These are phyloP conservation scores for Cladosporium sp. DNA, from an alignment of 2,329 filamentous ascomycete genomes.

Conservation along the genomic window DNA sequence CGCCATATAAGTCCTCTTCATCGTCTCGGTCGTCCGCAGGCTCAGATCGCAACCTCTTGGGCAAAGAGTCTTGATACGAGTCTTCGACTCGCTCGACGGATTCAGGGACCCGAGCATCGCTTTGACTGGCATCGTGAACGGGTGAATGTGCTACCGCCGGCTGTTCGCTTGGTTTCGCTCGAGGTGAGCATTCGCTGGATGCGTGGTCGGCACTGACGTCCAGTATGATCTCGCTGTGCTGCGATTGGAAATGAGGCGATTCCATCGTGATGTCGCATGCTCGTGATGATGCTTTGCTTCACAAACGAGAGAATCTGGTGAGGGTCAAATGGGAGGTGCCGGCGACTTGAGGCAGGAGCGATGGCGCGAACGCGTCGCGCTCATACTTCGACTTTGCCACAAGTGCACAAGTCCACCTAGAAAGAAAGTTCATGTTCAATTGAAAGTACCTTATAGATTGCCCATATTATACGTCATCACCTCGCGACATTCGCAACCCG, in stretches of 20 bases:
- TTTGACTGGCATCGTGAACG: not conserved
- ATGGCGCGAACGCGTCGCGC: not conserved
- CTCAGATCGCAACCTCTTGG: not conserved
- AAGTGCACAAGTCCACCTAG: no score
- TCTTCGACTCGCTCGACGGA: conserved; percentile 14
- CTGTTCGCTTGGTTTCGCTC: not conserved
- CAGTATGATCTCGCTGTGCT: conserved; percentile 16
- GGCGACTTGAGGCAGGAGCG: not conserved
- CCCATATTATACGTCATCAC: not conserved
- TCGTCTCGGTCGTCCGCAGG: conserved; percentile 4
- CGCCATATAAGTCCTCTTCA: conserved; percentile 18
- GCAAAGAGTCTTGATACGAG: conserved; percentile 7
- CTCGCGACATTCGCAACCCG: conserved; percentile 4
- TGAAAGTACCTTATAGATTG: not conserved
- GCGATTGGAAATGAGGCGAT: conserved; percentile 1
- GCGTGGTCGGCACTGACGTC: conserved; percentile 21
- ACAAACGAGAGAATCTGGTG: not conserved
- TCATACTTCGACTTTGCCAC: not conserved
- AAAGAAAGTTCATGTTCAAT: no score
- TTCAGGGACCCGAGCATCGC: not conserved
- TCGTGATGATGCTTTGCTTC: not conserved
- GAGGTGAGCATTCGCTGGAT: conserved; percentile 5
- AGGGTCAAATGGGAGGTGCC: not conserved
- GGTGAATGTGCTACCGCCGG: not conserved
- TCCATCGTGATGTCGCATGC: conserved; percentile 14